Conservation (phyloP, 257 asterid species). For the Solanum bulbocastanum region DNA sequence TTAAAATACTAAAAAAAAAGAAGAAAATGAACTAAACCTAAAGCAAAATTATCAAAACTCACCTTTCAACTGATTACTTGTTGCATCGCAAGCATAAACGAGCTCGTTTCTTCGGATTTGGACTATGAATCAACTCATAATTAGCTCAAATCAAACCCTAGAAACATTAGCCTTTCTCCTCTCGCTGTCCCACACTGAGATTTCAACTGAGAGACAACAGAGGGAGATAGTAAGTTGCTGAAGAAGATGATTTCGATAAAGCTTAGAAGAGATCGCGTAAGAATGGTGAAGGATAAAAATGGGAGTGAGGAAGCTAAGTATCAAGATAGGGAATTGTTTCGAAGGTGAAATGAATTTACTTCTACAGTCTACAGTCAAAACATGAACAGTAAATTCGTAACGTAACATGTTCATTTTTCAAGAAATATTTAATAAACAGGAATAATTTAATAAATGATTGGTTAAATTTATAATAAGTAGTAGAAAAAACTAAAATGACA, state of each 20-base stretch:
- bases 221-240: background rate
- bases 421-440: no score
- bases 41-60: background rate
- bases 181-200: background rate
- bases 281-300: background rate
- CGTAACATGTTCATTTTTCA: background rate
- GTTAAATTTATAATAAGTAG: no score
- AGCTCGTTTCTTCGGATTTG: background rate
- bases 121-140: background rate
- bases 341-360: background rate
- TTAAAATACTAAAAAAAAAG: background rate
- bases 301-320: background rate
- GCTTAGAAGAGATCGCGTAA: constrained; percentile 1
- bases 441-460: no score
- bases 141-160: background rate
- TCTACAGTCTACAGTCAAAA: background rate
- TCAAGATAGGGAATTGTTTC: background rate
- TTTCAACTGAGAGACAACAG: background rate
- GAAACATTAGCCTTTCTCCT: background rate
- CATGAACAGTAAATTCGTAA: background rate
- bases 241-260: background rate
- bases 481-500: background rate
- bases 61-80: background rate
- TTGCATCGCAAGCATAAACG: background rate
- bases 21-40: background rate